Conservation (phyloP, 1,284 basidiomycete species). For the Porogramme epimiltina region DNA sequence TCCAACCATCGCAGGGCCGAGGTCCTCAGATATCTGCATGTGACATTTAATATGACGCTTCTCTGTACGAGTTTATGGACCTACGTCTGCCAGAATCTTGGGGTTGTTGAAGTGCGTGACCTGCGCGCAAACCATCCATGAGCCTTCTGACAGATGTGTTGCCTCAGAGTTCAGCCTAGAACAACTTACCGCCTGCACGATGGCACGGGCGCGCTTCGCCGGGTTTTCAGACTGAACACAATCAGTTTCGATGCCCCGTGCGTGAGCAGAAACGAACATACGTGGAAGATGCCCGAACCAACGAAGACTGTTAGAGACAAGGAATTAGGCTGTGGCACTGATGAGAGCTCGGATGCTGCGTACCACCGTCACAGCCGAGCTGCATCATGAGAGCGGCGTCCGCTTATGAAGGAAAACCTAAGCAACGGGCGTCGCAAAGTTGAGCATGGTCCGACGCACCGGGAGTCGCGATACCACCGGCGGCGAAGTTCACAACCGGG, state of each 20-base stretch:
- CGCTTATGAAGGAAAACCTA: constrained; percentile 44
- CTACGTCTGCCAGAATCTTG: constrained; percentile 77
- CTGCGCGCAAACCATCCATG: constrained; percentile 34
- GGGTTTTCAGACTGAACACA: constrained; percentile 83
- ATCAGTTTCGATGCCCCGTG: constrained; percentile 1
- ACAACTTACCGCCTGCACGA: constrained; percentile 87
- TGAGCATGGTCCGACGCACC: constrained; percentile 45
- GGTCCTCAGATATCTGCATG: constrained; percentile 80
- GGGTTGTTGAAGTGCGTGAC: constrained; percentile 97
- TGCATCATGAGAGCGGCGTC: constrained; percentile 99
- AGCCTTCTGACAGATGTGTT: neutral
- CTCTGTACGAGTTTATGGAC: constrained; percentile 1
- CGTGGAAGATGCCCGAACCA: constrained; percentile 93
- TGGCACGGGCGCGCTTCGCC: constrained; percentile 92
- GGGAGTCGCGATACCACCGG: constrained; percentile 96
- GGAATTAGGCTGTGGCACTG: constrained; percentile 13
- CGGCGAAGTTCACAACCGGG: constrained; percentile 95
- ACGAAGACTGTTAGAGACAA: constrained; percentile 69
- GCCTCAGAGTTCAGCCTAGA: constrained; percentile 1
- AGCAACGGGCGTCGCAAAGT: neutral
- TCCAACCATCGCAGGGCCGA: constrained; percentile 93
- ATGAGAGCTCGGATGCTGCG: constrained; percentile 28
- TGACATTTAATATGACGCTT: constrained; percentile 3
- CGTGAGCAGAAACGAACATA: constrained; percentile 39
- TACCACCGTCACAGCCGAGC: constrained; percentile 95